Evolutionary conservation across 306 rosid species (phyloP).

Genomic region (barrel medic (Medicago truncatula)): MtrunA17r5.0-ANR NC_053042.1:46107001-46107500

Average conservation of each 20-base stretch:
- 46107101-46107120: slow-evolving; percentile 63
- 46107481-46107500: too few species aligned
- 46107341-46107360: too few species aligned
- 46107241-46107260: slow-evolving; percentile 46
- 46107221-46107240: slow-evolving; percentile 55
- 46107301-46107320: background rate
- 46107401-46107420: too few species aligned
- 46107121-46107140: slow-evolving; percentile 47
- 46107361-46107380: too few species aligned
- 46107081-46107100: slow-evolving; percentile 43
- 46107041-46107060: background rate
- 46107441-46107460: too few species aligned
- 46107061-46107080: background rate
- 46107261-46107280: background rate
- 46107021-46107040: slow-evolving; percentile 1
- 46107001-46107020: background rate
- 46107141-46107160: slow-evolving; percentile 56
- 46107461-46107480: too few species aligned
- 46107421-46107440: too few species aligned
- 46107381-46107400: too few species aligned
- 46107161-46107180: slow-evolving; percentile 42
- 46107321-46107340: too few species aligned
- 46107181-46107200: slow-evolving; percentile 33
- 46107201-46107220: slow-evolving; percentile 50
- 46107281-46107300: slow-evolving; percentile 13